Conservation (phyloP, 805 yeast genomes). For the Yarrowia alimentaria region DNA sequence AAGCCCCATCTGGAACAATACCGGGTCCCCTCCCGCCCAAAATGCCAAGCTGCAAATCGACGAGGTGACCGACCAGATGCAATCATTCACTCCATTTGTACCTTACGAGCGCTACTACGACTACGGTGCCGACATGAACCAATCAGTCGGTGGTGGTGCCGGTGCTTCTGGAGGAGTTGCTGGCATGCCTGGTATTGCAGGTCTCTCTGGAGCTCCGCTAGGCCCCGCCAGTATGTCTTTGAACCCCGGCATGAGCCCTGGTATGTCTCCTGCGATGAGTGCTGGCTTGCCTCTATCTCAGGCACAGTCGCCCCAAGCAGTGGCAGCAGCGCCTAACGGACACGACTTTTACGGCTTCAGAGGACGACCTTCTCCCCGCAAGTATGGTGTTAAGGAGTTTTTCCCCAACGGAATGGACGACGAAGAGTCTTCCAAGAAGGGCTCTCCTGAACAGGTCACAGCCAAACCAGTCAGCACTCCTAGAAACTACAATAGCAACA, state of each 20-base stretch:
- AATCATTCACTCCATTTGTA: slow-evolving; percentile 18
- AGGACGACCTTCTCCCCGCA: slow-evolving; percentile 11
- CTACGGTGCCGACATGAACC: slow-evolving; percentile 15
- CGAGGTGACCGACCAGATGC: slow-evolving; percentile 27
- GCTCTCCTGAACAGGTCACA: slow-evolving; percentile 22
- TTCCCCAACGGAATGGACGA: slow-evolving; percentile 27
- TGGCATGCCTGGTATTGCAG: not conserved
- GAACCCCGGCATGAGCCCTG: not conserved
- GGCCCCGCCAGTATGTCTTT: slow-evolving; percentile 12
- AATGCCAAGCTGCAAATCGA: slow-evolving; percentile 24
- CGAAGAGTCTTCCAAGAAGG: slow-evolving; percentile 17
- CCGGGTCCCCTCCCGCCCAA: slow-evolving; percentile 15
- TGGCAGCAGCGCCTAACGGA: slow-evolving; percentile 4
- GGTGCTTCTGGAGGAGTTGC: not conserved
- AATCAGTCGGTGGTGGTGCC: not conserved
- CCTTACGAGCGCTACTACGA: slow-evolving; percentile 24
- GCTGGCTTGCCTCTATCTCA: not conserved
- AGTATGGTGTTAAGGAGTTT: slow-evolving; percentile 26
- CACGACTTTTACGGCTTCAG: slow-evolving; percentile 25
- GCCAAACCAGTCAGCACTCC: slow-evolving; percentile 5
- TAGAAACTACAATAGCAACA: not conserved
- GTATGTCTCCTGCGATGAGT: not conserved
- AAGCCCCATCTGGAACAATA: slow-evolving; percentile 28
- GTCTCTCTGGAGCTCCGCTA: slow-evolving; percentile 1
- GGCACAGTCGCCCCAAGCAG: slow-evolving; percentile 6